These are phyloP conservation scores for Alternaria dauci DNA, from an alignment of 2,329 filamentous ascomycete species.

Conservation along the genomic window DNA sequence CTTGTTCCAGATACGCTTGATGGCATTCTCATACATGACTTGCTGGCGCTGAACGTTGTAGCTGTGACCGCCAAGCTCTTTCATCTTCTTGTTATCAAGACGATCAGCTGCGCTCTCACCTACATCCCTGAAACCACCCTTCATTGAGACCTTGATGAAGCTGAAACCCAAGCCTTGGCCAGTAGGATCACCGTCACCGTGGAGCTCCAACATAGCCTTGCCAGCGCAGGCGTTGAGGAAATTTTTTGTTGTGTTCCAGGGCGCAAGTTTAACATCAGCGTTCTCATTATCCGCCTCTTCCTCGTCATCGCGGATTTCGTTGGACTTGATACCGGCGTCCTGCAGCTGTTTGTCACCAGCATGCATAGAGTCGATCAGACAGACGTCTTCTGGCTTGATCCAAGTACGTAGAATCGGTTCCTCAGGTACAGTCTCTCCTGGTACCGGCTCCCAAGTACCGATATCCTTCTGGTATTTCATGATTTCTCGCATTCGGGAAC, in stretches of 20 bases:
- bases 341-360: conserved; percentile 89
- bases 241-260: conserved; percentile 96
- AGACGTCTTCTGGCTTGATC: conserved; percentile 96
- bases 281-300: conserved; percentile 73
- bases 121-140: conserved; percentile 91
- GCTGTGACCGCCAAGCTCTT: conserved; percentile 82
- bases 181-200: conserved; percentile 93
- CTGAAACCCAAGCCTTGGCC: conserved; percentile 93
- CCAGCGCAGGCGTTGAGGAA: conserved; percentile 93
- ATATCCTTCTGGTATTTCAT: conserved; percentile 87
- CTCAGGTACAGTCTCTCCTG: conserved; percentile 78
- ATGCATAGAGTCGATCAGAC: conserved; percentile 94
- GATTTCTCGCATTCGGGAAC: conserved; percentile 97
- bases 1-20: conserved; percentile 89
- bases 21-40: conserved; percentile 88
- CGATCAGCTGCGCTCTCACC: conserved; percentile 89
- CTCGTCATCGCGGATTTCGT: conserved; percentile 69
- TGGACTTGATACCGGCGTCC: conserved; percentile 84
- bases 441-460: conserved; percentile 79
- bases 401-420: conserved; percentile 81
- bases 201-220: conserved; percentile 95
- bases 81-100: conserved; percentile 77
- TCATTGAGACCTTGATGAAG: conserved; percentile 98
- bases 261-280: conserved; percentile 87
- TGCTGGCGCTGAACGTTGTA: conserved; percentile 98